Evolutionary conservation across 2,329 filamentous ascomycete genomes (phyloP).

Genomic region (Plenodomus biglobosus): DNA sequence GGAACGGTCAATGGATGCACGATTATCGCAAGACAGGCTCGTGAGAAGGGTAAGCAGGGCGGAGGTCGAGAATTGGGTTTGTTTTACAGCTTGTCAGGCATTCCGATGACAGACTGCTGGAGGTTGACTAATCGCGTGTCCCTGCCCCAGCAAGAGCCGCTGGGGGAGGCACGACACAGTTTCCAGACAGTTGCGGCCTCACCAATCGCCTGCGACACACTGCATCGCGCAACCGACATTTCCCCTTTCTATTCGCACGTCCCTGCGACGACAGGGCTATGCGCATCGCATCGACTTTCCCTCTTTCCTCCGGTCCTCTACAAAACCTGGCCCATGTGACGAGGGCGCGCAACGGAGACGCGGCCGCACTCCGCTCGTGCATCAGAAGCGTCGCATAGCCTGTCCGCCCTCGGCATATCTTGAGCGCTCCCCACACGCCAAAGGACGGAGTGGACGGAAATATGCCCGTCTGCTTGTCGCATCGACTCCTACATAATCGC

Average conservation of each 20-base stretch:
- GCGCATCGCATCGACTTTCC: constrained; percentile 27
- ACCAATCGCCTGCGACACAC: constrained; percentile 31
- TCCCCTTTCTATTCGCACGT: constrained; percentile 16
- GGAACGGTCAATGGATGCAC: constrained; percentile 18
- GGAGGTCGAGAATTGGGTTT: constrained; percentile 40
- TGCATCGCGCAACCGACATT: constrained; percentile 16
- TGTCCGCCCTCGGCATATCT: constrained; percentile 9
- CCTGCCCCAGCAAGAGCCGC: constrained; percentile 18
- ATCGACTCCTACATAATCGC: constrained; percentile 2
- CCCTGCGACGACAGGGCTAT: constrained; percentile 20
- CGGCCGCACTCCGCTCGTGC: constrained; percentile 23
- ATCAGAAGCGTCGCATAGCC: constrained; percentile 12
- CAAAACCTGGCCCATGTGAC: constrained; percentile 11
- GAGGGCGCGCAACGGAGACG: constrained; percentile 9
- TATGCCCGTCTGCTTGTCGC: constrained; percentile 4
- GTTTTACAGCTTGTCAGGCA: constrained; percentile 38
- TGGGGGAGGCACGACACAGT: constrained; percentile 26
- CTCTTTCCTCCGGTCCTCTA: constrained; percentile 8
- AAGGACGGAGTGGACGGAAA: constrained; percentile 12
- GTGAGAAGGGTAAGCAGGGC: constrained; percentile 25
- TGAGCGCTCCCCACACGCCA: constrained; percentile 2
- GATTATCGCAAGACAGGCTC: constrained; percentile 22
- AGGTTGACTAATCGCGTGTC: constrained; percentile 32
- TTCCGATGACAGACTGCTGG: constrained; percentile 17
- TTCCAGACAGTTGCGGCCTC: constrained; percentile 31